Evolutionary conservation across 805 yeast genomes (phyloP), one percentile per base, ranked within the genome.

Genomic region (Yueomyces sp.): DNA sequence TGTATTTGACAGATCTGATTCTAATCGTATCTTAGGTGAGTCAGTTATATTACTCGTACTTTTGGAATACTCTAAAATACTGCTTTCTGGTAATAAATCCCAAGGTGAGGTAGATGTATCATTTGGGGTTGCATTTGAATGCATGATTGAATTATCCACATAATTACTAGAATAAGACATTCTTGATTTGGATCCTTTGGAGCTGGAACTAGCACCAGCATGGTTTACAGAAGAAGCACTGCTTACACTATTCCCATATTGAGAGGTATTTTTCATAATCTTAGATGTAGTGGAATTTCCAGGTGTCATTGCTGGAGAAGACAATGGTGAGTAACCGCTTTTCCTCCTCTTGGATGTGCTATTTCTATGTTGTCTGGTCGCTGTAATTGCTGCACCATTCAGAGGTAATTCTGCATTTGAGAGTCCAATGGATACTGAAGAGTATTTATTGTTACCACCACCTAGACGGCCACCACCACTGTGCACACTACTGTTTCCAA

Each of bases 261-360:
- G 45, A 43, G 59, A 68, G 45, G 58, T 62, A 40, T 51, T 53
- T 42, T 65, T 51, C 49, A 60, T 45, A 48, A 55, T 60, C 50
- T 64, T 50, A 40, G 64, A 50, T 47, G 56, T 38, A 7, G 34
- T 31, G 29, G 51, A 34, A 4, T 19, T 19, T 19, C 38, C 27
- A 4, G 49, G 40, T 3, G 37, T 37, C 11, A 42, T 39, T 19
- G 49, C 47, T 0, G 87, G 87, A 0, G 85, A 78, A 3, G 86
- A 76, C 52, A 81, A 65, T 0, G 87, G 77, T 28, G 55, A 52
- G 37, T 47, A 51, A 2, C 26, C 26, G 2, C 31, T 6, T 26
- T 11, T 37, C 2, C 30, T 32, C 1, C 28, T 11, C 11, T 37
- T 5, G 5, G 12, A 9, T 5, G 37, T 11, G 5, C 37, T 11